phyloP scores from a whole-genome alignment of 2,329 filamentous ascomycete genomes.

The Chrysoporthe deuterocubensis region DNA sequence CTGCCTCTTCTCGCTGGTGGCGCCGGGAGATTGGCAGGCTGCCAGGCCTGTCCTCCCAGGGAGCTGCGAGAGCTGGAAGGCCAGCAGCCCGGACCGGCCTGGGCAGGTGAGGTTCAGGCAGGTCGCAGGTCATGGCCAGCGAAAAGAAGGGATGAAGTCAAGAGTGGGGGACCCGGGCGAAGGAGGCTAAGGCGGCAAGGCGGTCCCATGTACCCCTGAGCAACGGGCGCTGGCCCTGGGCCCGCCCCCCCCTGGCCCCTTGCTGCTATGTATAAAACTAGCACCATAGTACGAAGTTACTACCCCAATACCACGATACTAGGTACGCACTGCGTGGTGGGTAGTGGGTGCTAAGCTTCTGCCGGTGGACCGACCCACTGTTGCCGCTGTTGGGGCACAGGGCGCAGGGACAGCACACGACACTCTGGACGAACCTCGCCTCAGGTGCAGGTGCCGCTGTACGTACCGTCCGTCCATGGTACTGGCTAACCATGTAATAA shows the following conservation, averaged over 20 bases:
- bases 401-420: background rate
- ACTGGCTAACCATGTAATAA: background rate
- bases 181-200: background rate
- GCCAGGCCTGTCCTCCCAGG: background rate
- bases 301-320: too few species aligned
- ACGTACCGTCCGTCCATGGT: background rate
- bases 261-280: background rate
- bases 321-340: too few species aligned
- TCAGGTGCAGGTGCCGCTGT: too few species aligned
- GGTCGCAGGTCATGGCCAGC: background rate
- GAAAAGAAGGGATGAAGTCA: conserved; percentile 24
- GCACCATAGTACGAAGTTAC: background rate
- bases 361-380: background rate
- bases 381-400: background rate
- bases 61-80: background rate
- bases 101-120: background rate
- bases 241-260: background rate
- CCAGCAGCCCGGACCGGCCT: background rate
- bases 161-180: conserved; percentile 26
- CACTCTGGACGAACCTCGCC: too few species aligned
- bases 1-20: conserved; percentile 6
- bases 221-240: background rate
- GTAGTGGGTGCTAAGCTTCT: too few species aligned
- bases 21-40: background rate
- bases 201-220: background rate